Evolutionary conservation across 1,139 yeast genomes (phyloP), one percentile per base, ranked within the genome.

Genomic region (Yamadazyma siamensis): DNA sequence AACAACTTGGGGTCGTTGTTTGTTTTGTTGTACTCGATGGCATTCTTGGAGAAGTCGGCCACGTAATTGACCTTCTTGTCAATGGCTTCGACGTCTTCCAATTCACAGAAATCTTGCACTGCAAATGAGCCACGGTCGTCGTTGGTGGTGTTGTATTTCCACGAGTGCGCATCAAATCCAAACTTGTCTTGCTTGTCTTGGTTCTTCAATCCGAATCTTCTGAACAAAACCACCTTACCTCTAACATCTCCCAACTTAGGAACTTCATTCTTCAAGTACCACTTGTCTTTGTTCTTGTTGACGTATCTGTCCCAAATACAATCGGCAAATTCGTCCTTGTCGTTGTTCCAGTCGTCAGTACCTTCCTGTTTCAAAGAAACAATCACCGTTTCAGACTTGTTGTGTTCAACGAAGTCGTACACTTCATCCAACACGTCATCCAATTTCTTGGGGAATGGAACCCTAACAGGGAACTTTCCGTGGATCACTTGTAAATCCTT

Each of bases 291-390:
- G 43, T 68, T 50, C 21, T 67, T 67, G 27, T 59, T 59, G 40
- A 83, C 54, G 47, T 77, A 82, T 29, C 62, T 59, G 46, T 77
- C 76, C 80, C 83, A 78, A 36, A 84, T 66, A 33, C 73, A 61
- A 44, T 76, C 75, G 21, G 77, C 77, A 50, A 84, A 81, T 50
- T 81, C 89, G 46, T 80, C 85, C 29, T 65, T 53, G 30, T 66
- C 68, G 39, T 75, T 71, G 47, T 77, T 68, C 85, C 87, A 80
- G 38, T 65, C 69, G 36, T 77, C 74, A 11, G 75, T 59, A 25
- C 94, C 94, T 55, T 84, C 94, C 49, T 80, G 85, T 51, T 83
- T 84, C 39, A 84, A 55, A 1, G 89, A 80, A 9, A 84, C 75
- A 36, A 84, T 54, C 8, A 80, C 85, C 8, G 75, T 60, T 53